Conservation (phyloP, 257 asterid genomes). For the Solanum habrochaites region DNA sequence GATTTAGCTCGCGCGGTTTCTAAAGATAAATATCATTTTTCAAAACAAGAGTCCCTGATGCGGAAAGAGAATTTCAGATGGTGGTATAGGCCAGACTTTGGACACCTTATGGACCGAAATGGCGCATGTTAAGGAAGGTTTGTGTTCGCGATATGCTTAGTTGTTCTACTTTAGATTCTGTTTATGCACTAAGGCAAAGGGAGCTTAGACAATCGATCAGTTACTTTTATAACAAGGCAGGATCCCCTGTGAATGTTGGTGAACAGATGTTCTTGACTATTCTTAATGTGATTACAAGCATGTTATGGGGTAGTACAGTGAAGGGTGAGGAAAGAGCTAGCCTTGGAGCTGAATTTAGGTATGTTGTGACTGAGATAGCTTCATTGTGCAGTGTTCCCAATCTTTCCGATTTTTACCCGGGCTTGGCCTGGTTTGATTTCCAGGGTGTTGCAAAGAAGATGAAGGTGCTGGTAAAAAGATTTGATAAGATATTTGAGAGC, state of each 20-base stretch:
- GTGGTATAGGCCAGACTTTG: constrained; percentile 60
- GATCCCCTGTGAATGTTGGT: constrained; percentile 38
- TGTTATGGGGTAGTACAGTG: constrained; percentile 74
- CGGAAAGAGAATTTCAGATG: constrained; percentile 44
- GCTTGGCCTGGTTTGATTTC: constrained; percentile 44
- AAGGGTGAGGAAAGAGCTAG: constrained; percentile 41
- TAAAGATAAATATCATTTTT: constrained; percentile 45
- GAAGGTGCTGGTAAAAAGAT: constrained; percentile 21
- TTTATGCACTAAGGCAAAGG: constrained; percentile 29
- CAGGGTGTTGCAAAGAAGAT: constrained; percentile 56
- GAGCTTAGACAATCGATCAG: constrained; percentile 36
- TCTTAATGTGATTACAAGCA: constrained; percentile 61
- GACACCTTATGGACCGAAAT: constrained; percentile 60
- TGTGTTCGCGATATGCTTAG: constrained; percentile 58
- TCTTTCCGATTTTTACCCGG: constrained; percentile 57
- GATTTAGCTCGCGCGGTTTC: constrained; percentile 42
- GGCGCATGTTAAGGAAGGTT: constrained; percentile 66
- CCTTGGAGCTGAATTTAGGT: constrained; percentile 49
- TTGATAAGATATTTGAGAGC: constrained; percentile 46
- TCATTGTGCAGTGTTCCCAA: constrained; percentile 40
- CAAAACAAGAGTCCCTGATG: constrained; percentile 67
- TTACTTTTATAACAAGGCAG: constrained; percentile 18
- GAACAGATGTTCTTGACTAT: constrained; percentile 52
- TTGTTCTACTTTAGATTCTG: constrained; percentile 34
- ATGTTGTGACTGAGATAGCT: constrained; percentile 35